A percentile compares a stretch with the other conserved stretches of the same genome.
These are phyloP conservation scores for Fonsecaea multimorphosa DNA, from an alignment of 2,329 filamentous ascomycete species.

Conservation along the genomic window DNA sequence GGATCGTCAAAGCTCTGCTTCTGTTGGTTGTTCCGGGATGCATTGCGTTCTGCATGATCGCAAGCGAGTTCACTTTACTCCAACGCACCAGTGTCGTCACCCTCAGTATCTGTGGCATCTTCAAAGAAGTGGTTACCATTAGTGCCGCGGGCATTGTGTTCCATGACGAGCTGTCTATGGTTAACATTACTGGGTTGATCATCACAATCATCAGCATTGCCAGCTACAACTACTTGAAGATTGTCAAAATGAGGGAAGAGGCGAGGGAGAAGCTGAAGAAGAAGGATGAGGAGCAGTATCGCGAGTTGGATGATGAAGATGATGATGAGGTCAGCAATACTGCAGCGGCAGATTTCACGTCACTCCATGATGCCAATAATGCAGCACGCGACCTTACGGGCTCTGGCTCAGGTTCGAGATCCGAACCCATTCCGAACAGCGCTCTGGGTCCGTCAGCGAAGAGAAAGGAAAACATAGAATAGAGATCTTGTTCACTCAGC, in stretches of 20 bases:
- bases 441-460: conserved; percentile 11
- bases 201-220: conserved; percentile 86
- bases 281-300: conserved; percentile 33
- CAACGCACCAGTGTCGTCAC: conserved; percentile 96
- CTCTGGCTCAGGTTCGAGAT: conserved; percentile 5
- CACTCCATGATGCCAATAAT: conserved; percentile 24
- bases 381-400: conserved; percentile 14
- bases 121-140: conserved; percentile 98
- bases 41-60: conserved; percentile 95
- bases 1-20: conserved; percentile 67
- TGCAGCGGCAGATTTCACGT: conserved; percentile 17
- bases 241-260: conserved; percentile 82
- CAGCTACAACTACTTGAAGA: conserved; percentile 94
- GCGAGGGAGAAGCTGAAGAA: conserved; percentile 58
- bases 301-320: conserved; percentile 22
- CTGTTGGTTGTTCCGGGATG: conserved; percentile 88
- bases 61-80: conserved; percentile 91
- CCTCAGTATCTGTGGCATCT: conserved; percentile 94
- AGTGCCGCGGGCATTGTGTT: conserved; percentile 85
- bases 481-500: not conserved
- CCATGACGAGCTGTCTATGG: conserved; percentile 80
- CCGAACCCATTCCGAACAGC: conserved; percentile 1
- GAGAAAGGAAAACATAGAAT: conserved; percentile 38
- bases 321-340: not conserved
- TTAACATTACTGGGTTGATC: conserved; percentile 87